These are phyloP conservation scores for Penicillium fuscoglaucum DNA, from an alignment of 2,329 filamentous ascomycete species.

Conservation along the genomic window DNA sequence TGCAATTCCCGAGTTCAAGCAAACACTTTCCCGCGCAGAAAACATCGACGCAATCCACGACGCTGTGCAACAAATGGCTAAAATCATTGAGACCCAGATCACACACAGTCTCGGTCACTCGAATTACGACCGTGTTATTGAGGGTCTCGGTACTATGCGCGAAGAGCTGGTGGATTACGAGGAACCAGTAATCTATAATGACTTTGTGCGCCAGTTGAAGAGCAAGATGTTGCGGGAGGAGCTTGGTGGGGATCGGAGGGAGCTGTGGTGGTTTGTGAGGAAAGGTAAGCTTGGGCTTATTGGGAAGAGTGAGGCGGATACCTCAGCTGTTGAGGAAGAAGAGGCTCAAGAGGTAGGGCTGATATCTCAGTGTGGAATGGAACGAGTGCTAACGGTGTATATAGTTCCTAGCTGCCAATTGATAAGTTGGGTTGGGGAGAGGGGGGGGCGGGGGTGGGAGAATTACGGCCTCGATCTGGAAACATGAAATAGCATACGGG, in stretches of 20 bases:
- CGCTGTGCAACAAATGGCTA: conserved; percentile 71
- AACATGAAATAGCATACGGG: background rate
- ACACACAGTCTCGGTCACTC: conserved; percentile 71
- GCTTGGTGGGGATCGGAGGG: conserved; percentile 72
- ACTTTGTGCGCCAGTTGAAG: conserved; percentile 71
- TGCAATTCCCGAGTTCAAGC: conserved; percentile 87
- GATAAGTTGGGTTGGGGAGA: background rate
- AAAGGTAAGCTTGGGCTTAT: conserved; percentile 71
- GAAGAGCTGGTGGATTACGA: conserved; percentile 75
- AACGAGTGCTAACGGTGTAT: conserved; percentile 1
- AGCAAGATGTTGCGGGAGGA: conserved; percentile 66
- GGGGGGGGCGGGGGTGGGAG: too few relatives aligned
- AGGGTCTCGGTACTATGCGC: conserved; percentile 75
- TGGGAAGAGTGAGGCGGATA: conserved; percentile 60
- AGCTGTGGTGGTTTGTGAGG: conserved; percentile 78
- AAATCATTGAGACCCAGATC: conserved; percentile 68
- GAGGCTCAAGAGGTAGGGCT: conserved; percentile 62
- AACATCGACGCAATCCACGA: conserved; percentile 64
- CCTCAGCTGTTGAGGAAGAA: conserved; percentile 66
- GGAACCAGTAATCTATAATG: conserved; percentile 74
- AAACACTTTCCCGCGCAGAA: conserved; percentile 63
- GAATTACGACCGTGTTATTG: conserved; percentile 71
- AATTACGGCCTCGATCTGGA: background rate
- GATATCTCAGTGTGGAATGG: background rate
- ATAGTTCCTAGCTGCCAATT: conserved; percentile 9